Evolutionary conservation across 108 stramenopile species (phyloP).

Genomic region (Mayamaea pseudoterrestris): DNA sequence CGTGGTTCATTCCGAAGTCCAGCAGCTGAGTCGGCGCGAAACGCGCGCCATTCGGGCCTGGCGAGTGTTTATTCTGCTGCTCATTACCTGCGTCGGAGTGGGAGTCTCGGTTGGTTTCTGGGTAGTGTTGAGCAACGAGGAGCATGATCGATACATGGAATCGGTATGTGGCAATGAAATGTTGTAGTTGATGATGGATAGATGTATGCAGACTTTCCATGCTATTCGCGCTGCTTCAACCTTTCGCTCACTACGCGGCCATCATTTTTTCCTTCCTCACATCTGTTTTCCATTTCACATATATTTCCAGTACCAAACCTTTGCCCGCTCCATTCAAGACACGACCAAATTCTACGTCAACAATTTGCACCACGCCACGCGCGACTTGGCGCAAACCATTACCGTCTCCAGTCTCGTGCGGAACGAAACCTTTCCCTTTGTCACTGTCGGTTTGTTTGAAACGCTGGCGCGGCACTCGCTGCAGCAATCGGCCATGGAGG

Average conservation of each 20-base stretch:
- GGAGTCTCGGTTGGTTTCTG: neutral
- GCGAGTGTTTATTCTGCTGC: neutral
- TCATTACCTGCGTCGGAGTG: neutral
- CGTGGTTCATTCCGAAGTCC: too few relatives aligned
- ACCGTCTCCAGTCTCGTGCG: neutral
- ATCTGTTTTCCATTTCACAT: neutral
- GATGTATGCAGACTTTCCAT: too few relatives aligned
- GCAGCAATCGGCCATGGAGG: neutral
- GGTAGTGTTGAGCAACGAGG: neutral
- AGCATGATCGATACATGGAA: neutral
- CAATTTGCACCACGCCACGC: neutral
- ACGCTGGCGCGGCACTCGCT: neutral
- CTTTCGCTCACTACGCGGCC: neutral
- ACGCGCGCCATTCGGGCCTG: neutral
- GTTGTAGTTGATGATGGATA: too few relatives aligned
- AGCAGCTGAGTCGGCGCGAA: neutral
- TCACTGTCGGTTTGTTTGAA: conserved; percentile 5
- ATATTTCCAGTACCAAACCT: neutral
- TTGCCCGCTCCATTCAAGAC: conserved; percentile 1
- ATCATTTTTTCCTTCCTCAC: neutral
- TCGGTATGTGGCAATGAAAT: neutral
- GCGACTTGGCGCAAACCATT: neutral
- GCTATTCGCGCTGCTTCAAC: neutral
- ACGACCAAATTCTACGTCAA: neutral
- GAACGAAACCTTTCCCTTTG: conserved; percentile 7